phyloP scores from a whole-genome alignment of 2,329 filamentous ascomycete species.

The Alternaria viburni region DNA sequence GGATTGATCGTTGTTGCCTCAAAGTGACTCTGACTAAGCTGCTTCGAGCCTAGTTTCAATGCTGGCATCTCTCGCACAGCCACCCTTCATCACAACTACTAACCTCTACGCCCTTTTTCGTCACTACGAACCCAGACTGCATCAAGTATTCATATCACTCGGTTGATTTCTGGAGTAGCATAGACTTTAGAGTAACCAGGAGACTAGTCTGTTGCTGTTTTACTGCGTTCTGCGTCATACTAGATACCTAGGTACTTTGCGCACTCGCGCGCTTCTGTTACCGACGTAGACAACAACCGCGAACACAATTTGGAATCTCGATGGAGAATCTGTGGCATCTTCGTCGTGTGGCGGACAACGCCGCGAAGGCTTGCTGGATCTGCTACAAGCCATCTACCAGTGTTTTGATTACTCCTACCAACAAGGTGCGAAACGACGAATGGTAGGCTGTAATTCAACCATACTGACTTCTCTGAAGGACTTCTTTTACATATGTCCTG shows the following conservation, averaged over 20 bases:
- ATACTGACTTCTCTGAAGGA: conserved; percentile 59
- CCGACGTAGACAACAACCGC: not conserved
- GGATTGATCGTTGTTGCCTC: conserved; percentile 8
- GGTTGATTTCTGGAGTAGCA: not conserved
- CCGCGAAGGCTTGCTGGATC: conserved; percentile 83
- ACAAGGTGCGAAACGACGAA: conserved; percentile 68
- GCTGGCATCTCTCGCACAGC: conserved; percentile 3
- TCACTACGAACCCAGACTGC: not conserved
- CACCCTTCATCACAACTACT: conserved; percentile 1
- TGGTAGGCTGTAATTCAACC: not conserved
- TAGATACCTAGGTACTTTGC: not conserved
- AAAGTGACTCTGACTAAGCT: conserved; percentile 4
- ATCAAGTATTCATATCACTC: not conserved
- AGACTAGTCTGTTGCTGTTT: not conserved
- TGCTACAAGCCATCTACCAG: conserved; percentile 89
- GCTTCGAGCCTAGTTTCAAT: conserved; percentile 12
- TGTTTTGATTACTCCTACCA: conserved; percentile 87
- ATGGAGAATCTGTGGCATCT: conserved; percentile 83
- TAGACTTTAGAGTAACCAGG: not conserved
- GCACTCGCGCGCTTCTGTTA: not conserved
- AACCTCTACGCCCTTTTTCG: not conserved
- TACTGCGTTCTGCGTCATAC: not conserved
- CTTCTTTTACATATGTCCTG: conserved; percentile 88
- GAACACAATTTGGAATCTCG: conserved; percentile 4
- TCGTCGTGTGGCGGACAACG: conserved; percentile 83